A percentile compares a stretch with the other conserved stretches of the same genome.
These are phyloP conservation scores for Colletotrichum tanaceti DNA, from an alignment of 2,329 filamentous ascomycete genomes.

Conservation along the genomic window DNA sequence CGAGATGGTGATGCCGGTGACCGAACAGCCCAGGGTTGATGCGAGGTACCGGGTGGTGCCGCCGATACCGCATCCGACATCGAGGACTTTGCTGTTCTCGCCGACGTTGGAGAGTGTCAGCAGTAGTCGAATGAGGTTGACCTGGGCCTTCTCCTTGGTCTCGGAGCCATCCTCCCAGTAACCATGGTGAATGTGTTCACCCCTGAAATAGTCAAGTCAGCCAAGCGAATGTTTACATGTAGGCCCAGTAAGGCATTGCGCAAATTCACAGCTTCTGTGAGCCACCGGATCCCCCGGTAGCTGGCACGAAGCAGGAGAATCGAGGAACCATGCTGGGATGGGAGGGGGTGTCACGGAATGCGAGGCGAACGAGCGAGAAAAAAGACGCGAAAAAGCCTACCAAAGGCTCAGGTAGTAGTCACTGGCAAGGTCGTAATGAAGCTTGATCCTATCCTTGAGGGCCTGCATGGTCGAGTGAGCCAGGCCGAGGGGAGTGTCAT, in stretches of 20 bases:
- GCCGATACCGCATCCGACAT: conserved; percentile 71
- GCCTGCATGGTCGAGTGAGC: conserved; percentile 60
- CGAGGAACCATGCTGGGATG: not conserved
- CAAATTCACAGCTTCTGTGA: not conserved
- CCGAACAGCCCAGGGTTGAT: conserved; percentile 60
- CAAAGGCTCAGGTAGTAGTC: conserved; percentile 72
- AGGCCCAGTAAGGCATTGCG: no score
- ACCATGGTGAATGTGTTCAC: conserved; percentile 73
- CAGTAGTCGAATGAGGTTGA: conserved; percentile 67
- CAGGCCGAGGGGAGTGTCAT: conserved; percentile 59
- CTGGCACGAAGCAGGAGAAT: not conserved
- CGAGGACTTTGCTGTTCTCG: conserved; percentile 56
- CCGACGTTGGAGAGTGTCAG: conserved; percentile 54
- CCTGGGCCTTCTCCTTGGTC: conserved; percentile 68
- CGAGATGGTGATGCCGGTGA: conserved; percentile 71
- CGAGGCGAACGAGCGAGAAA: not conserved
- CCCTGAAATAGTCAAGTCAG: conserved; percentile 54
- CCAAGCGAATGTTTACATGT: not conserved
- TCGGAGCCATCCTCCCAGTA: conserved; percentile 65
- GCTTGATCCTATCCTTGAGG: conserved; percentile 68
- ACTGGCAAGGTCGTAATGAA: conserved; percentile 70
- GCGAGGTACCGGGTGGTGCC: conserved; percentile 69
- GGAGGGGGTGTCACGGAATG: not conserved
- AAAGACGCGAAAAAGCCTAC: conserved; percentile 50
- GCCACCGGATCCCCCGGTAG: not conserved